Evolutionary conservation across 2,329 filamentous ascomycete species (phyloP).

Genomic region (Epichloe glyceriae): DNA sequence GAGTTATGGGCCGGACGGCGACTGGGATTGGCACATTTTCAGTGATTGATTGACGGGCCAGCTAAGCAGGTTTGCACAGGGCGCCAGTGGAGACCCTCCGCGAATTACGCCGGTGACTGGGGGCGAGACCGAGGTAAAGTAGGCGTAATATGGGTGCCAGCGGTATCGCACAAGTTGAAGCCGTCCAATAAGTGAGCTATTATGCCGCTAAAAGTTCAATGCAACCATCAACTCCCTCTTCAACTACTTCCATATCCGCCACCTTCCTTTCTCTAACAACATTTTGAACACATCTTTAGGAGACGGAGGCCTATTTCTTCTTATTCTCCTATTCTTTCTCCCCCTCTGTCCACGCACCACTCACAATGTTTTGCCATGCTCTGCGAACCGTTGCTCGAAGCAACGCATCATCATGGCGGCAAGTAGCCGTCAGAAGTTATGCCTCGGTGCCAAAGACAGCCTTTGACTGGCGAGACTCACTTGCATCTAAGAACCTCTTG

Average conservation of each 20-base stretch:
- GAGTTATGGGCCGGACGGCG: not conserved
- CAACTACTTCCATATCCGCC: slow-evolving; percentile 7
- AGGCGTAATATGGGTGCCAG: not conserved
- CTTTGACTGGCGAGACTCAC: slow-evolving; percentile 90
- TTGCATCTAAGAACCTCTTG: slow-evolving; percentile 59
- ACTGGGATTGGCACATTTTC: no score
- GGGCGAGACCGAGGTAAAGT: slow-evolving; percentile 1
- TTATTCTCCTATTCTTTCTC: not conserved
- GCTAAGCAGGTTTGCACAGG: not conserved
- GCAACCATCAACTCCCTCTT: slow-evolving; percentile 9
- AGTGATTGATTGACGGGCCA: no score
- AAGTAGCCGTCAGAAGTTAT: slow-evolving; percentile 19
- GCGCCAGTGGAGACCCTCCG: not conserved
- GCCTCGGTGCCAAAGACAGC: slow-evolving; percentile 21
- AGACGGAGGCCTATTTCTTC: not conserved
- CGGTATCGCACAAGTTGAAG: slow-evolving; percentile 9
- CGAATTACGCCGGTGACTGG: slow-evolving; percentile 6
- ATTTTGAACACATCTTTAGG: not conserved
- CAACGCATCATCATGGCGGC: slow-evolving; percentile 11
- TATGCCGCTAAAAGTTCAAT: not conserved
- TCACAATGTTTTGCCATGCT: slow-evolving; percentile 19
- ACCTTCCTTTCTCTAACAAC: not conserved
- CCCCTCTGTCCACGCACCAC: not conserved
- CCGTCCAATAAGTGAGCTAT: not conserved
- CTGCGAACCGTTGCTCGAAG: slow-evolving; percentile 17